These are phyloP conservation scores for Didymella glomerata DNA, from an alignment of 2,329 filamentous ascomycete species.

Conservation along the genomic window DNA sequence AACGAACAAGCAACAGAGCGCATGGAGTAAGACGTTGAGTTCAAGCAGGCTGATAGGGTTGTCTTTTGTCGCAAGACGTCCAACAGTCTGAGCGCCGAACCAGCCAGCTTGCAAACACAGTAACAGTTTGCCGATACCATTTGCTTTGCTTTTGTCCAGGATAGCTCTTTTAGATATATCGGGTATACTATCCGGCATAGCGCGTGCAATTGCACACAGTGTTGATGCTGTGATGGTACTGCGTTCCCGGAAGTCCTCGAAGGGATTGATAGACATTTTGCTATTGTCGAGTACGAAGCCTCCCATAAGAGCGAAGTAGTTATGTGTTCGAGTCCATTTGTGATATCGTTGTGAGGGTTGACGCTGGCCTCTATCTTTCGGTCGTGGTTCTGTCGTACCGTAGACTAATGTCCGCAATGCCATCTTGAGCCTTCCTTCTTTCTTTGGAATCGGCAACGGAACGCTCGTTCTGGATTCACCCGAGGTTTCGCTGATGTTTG, in stretches of 20 bases:
- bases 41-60: neutral
- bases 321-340: conserved; percentile 2
- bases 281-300: conserved; percentile 9
- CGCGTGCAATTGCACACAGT: neutral
- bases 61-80: neutral
- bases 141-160: neutral
- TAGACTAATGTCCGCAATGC: too few species aligned
- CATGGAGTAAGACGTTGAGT: neutral
- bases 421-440: too few species aligned
- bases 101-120: neutral
- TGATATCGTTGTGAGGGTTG: too few species aligned
- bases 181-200: neutral
- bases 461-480: too few species aligned
- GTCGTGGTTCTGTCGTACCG: too few species aligned
- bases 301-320: conserved; percentile 26
- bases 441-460: too few species aligned
- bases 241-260: neutral
- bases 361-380: too few species aligned
- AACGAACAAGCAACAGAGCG: neutral
- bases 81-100: neutral
- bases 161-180: neutral
- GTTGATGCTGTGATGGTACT: conserved; percentile 5
- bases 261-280: neutral
- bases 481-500: too few species aligned
- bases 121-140: neutral